Conservation (phyloP, 495 filamentous ascomycete species). For the Penicillium diatomitis region DNA sequence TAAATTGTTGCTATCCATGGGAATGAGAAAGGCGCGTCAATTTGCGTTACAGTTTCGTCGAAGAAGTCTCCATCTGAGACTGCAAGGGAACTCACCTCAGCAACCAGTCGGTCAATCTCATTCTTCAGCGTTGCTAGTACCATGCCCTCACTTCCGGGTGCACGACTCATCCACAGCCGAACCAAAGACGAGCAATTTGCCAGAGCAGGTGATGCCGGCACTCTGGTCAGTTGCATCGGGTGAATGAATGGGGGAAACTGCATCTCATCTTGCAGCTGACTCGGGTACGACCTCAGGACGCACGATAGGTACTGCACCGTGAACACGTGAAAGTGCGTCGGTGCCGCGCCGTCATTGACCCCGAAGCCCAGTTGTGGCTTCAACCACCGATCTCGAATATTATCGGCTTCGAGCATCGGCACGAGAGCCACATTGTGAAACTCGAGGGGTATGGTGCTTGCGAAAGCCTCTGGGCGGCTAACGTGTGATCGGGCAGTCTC, state of each 20-base stretch:
- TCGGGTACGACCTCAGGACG: constrained; percentile 30
- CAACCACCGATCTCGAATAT: constrained; percentile 27
- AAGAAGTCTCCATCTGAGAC: not conserved
- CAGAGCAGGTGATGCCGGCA: constrained; percentile 16
- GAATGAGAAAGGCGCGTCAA: not conserved
- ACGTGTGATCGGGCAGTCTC: not conserved
- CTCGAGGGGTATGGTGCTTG: not conserved
- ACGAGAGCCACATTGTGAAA: constrained; percentile 10
- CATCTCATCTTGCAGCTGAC: constrained; percentile 15
- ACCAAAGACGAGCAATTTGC: constrained; percentile 36
- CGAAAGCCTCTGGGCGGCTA: too few species aligned
- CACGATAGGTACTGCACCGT: constrained; percentile 30
- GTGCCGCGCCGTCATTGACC: constrained; percentile 21
- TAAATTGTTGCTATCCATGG: not conserved
- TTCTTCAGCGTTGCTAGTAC: constrained; percentile 20
- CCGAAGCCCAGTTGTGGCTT: constrained; percentile 23
- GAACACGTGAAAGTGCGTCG: constrained; percentile 24
- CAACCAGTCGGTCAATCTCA: constrained; percentile 29
- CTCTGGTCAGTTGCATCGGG: constrained; percentile 14
- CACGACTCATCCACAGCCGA: constrained; percentile 30
- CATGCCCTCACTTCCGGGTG: constrained; percentile 31
- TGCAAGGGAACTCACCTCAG: constrained; percentile 4
- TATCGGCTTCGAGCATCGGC: constrained; percentile 30
- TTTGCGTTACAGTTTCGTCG: not conserved
- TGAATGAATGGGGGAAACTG: constrained; percentile 34